phyloP scores from a whole-genome alignment of 108 stramenopile species.

The Seminavis robusta region DNA sequence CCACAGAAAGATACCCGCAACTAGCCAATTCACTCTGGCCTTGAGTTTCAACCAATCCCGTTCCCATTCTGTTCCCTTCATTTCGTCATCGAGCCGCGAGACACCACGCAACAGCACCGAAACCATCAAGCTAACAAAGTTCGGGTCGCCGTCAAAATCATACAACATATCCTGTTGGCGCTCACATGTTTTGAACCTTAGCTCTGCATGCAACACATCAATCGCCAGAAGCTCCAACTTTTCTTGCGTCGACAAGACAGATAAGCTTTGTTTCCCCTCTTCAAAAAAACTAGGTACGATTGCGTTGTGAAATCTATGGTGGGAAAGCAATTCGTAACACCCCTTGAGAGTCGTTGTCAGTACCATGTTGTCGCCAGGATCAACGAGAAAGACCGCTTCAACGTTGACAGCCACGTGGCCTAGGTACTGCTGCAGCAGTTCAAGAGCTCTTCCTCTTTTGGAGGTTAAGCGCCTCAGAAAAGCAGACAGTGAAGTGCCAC shows the following conservation, averaged over 20 bases:
- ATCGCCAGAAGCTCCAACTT: constrained; percentile 57
- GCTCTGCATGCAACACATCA: constrained; percentile 69
- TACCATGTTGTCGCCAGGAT: constrained; percentile 33
- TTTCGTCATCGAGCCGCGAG: constrained; percentile 22
- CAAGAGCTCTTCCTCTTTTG: constrained; percentile 56
- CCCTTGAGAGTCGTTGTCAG: constrained; percentile 11
- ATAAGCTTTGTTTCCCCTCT: too few species aligned
- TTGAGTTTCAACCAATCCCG: constrained; percentile 18
- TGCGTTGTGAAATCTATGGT: constrained; percentile 11
- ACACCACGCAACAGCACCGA: constrained; percentile 54
- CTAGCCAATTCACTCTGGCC: constrained; percentile 66
- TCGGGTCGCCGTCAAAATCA: constrained; percentile 50
- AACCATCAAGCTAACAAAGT: constrained; percentile 37
- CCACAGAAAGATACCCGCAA: constrained; percentile 62
- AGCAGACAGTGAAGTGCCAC: constrained; percentile 30
- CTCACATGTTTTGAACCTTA: constrained; percentile 63
- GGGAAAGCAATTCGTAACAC: constrained; percentile 12
- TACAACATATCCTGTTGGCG: constrained; percentile 21
- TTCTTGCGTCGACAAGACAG: too few species aligned
- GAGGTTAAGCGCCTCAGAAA: constrained; percentile 45
- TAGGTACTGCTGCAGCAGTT: constrained; percentile 52
- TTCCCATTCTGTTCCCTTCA: background rate
- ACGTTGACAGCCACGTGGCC: constrained; percentile 54
- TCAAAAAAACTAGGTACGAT: constrained; percentile 13
- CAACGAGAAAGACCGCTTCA: constrained; percentile 50